A percentile compares a stretch with the other conserved stretches of the same genome.
Conservation (phyloP, 2,329 filamentous ascomycete genomes). For the Xylariaceae sp. region DNA sequence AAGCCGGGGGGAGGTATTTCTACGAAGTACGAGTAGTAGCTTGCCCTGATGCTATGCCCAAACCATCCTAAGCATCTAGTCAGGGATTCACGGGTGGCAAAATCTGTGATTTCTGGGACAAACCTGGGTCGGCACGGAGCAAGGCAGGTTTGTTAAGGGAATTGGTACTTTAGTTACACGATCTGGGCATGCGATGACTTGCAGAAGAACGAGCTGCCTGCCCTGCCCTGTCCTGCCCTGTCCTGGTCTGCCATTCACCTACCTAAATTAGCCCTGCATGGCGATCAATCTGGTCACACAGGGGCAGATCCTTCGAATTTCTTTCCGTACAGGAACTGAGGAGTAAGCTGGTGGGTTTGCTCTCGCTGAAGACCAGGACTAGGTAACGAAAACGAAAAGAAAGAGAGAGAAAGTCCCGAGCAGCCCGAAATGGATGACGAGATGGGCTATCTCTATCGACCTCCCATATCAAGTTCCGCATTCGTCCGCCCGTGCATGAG, state of each 20-base stretch:
- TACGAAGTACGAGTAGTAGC: too few species aligned
- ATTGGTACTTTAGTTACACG: neutral
- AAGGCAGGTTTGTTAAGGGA: too few species aligned
- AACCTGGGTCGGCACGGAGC: neutral
- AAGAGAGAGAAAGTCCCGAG: too few species aligned
- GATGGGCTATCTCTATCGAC: neutral
- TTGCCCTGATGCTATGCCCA: neutral
- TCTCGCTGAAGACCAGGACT: too few species aligned
- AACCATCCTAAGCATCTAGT: neutral
- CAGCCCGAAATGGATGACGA: too few species aligned
- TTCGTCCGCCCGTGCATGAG: neutral
- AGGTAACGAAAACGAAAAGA: too few species aligned
- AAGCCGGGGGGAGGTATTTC: too few species aligned
- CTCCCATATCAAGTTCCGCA: neutral
- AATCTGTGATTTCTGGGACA: neutral
- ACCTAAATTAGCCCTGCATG: slow-evolving; percentile 8
- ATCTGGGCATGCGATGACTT: slow-evolving; percentile 9
- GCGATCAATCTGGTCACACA: slow-evolving; percentile 2
- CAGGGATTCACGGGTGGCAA: neutral
- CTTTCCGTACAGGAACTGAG: neutral
- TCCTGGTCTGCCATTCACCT: neutral
- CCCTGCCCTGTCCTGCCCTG: too few species aligned
- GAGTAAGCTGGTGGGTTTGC: neutral
- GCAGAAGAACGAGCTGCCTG: slow-evolving; percentile 7
- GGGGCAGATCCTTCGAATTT: neutral